These are phyloP conservation scores for Boletus speciosus DNA, from an alignment of 768 basidiomycete genomes.

Conservation along the genomic window DNA sequence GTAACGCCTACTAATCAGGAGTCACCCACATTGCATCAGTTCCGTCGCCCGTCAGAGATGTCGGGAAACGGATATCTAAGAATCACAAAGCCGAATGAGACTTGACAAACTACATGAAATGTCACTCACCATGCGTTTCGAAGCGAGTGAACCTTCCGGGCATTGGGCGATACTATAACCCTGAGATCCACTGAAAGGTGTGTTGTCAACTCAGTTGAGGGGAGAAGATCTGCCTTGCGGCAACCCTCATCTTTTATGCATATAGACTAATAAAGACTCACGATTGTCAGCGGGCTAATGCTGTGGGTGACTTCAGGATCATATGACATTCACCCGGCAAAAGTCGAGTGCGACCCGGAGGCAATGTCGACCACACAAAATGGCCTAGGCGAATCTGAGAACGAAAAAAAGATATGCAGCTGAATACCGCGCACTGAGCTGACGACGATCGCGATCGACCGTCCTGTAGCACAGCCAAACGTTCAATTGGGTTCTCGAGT, in stretches of 20 bases:
- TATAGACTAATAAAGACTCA: too few species aligned
- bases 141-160: slow-evolving; percentile 45
- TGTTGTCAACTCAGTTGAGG: slow-evolving; percentile 6
- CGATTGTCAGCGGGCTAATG: neutral
- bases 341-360: neutral
- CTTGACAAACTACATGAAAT: neutral
- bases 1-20: too few species aligned
- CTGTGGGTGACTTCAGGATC: neutral
- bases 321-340: neutral
- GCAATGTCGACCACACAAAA: neutral
- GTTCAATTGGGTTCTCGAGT: neutral
- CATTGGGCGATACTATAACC: neutral
- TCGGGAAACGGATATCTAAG: slow-evolving; percentile 85
- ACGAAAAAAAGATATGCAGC: neutral
- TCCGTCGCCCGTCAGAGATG: slow-evolving; percentile 86
- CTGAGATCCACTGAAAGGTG: neutral
- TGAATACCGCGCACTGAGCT: neutral
- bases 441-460: neutral
- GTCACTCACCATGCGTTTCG: slow-evolving; percentile 49
- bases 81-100: neutral
- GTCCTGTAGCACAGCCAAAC: neutral
- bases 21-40: slow-evolving; percentile 79
- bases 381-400: neutral
- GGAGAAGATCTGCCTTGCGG: neutral
- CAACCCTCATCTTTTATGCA: neutral